A percentile compares a stretch with the other conserved stretches of the same genome.
Conservation (phyloP, 2,329 filamentous ascomycete species). For the Sclerotinia sclerotiorum region DNA sequence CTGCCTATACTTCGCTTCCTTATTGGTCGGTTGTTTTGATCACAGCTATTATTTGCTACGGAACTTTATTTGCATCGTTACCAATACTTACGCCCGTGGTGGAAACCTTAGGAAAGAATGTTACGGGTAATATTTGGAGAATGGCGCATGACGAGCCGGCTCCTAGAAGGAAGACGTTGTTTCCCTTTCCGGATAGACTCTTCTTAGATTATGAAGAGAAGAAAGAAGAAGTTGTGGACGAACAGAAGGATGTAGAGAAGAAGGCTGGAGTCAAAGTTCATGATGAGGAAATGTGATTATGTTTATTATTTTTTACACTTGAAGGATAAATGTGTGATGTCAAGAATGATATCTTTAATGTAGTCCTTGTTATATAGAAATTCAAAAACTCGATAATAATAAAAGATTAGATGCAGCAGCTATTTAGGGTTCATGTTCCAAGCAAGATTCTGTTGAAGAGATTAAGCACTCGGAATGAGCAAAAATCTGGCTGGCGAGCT, state of each 20-base stretch:
- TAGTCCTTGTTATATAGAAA: background rate
- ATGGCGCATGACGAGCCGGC: constrained; percentile 23
- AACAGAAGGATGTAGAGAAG: constrained; percentile 6
- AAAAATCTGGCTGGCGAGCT: background rate
- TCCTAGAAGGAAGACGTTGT: constrained; percentile 24
- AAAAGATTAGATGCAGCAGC: background rate
- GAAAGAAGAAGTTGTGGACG: background rate
- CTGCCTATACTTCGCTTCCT: constrained; percentile 27
- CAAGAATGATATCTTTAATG: background rate
- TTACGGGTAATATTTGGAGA: constrained; percentile 28
- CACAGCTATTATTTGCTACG: constrained; percentile 14
- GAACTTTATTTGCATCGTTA: constrained; percentile 17
- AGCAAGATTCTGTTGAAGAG: background rate
- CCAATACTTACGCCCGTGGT: constrained; percentile 34
- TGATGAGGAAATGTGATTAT: constrained; percentile 3
- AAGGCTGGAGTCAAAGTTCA: constrained; percentile 6
- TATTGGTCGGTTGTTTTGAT: constrained; percentile 31
- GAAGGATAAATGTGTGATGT: background rate
- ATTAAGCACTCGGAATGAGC: background rate
- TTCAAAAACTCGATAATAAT: background rate
- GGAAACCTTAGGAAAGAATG: constrained; percentile 33
- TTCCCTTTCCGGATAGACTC: constrained; percentile 26
- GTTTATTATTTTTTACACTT: background rate
- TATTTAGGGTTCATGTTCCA: background rate
- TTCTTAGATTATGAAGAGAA: constrained; percentile 19